phyloP scores from a whole-genome alignment of 495 filamentous ascomycete species.

The Penicillium antarcticum region DNA sequence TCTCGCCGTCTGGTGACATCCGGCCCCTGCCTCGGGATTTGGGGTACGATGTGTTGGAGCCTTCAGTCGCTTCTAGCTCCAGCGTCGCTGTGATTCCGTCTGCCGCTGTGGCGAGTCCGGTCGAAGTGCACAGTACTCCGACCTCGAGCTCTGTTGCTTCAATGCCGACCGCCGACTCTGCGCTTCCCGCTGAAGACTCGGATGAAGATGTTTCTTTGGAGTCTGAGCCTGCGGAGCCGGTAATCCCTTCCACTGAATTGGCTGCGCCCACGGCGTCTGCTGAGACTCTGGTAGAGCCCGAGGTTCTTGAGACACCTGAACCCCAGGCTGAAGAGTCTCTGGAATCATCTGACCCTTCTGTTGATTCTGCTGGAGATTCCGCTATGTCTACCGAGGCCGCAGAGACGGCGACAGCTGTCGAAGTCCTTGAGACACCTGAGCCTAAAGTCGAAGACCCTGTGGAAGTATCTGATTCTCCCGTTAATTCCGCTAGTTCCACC shows the following conservation, averaged over 20 bases:
- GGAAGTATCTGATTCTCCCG: neutral
- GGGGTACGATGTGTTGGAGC: slow-evolving; percentile 7
- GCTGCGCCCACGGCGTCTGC: too few species aligned
- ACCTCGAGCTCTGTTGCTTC: neutral
- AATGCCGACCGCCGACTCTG: neutral
- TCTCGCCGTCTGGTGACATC: slow-evolving; percentile 7
- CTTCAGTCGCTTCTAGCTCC: neutral
- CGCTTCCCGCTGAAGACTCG: too few species aligned
- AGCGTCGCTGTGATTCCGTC: slow-evolving; percentile 1
- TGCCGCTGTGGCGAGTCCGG: neutral
- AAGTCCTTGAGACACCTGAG: neutral
- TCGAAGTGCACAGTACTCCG: too few species aligned
- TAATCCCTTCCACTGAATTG: neutral
- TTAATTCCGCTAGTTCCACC: neutral
- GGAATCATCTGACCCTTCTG: neutral
- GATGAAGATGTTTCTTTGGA: neutral
- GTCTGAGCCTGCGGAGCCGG: neutral
- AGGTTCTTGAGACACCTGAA: too few species aligned
- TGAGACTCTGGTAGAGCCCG: too few species aligned
- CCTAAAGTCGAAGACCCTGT: neutral
- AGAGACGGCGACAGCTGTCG: neutral
- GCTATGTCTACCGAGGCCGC: neutral
- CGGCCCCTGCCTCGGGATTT: slow-evolving; percentile 14
- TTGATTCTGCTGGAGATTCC: neutral
- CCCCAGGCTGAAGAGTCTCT: too few species aligned